Conservation (phyloP, 345 rosid species). For the Boechera divaricarpa region DNA sequence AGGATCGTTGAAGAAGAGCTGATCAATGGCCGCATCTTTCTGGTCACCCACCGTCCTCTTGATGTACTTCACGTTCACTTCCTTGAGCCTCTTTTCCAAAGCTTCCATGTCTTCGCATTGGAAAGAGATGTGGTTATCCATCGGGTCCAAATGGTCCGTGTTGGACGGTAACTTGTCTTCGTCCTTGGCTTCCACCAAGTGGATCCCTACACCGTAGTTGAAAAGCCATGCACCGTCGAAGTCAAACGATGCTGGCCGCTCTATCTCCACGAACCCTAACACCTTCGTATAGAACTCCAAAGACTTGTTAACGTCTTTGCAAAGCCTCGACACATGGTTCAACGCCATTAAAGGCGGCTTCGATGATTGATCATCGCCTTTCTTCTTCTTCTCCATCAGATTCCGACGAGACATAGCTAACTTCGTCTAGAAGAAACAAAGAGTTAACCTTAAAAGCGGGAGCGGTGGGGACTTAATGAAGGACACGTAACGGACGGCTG, state of each 20-base stretch:
- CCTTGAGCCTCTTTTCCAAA: slow-evolving; percentile 56
- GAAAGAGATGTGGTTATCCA: slow-evolving; percentile 78
- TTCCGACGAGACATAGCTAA: not conserved
- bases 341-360: slow-evolving; percentile 61
- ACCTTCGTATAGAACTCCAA: slow-evolving; percentile 63
- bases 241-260: slow-evolving; percentile 58
- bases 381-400: slow-evolving; percentile 18
- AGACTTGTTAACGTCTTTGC: slow-evolving; percentile 62
- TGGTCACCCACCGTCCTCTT: slow-evolving; percentile 60
- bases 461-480: slow-evolving; percentile 6
- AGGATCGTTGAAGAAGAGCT: slow-evolving; percentile 70
- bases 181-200: slow-evolving; percentile 59
- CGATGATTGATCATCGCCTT: slow-evolving; percentile 14
- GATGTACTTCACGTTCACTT: slow-evolving; percentile 51
- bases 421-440: slow-evolving; percentile 18
- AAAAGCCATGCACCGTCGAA: slow-evolving; percentile 76
- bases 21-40: slow-evolving; percentile 55
- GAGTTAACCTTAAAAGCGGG: slow-evolving; percentile 15
- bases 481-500: slow-evolving; percentile 47
- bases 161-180: slow-evolving; percentile 52
- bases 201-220: slow-evolving; percentile 78
- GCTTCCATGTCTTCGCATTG: slow-evolving; percentile 67
- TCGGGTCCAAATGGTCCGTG: slow-evolving; percentile 52
- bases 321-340: slow-evolving; percentile 72
- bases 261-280: slow-evolving; percentile 62